Conservation (phyloP, 371 early-diverging fungal species). For the Rhizomucor pusillus region DNA sequence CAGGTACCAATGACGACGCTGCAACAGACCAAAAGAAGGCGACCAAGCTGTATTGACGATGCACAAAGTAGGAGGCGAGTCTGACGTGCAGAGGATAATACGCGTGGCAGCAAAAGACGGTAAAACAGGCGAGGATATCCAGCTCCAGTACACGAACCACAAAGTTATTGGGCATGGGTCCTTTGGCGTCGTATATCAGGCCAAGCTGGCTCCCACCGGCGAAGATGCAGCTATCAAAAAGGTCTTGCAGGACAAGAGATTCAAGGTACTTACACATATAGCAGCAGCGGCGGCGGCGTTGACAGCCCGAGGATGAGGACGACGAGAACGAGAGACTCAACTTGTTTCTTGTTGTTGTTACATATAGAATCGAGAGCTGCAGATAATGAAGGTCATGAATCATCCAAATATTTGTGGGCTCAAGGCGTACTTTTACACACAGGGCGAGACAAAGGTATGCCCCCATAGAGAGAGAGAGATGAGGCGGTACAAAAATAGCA, state of each 20-base stretch:
- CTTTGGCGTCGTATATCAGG: slow-evolving; percentile 96
- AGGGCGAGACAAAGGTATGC: slow-evolving; percentile 67
- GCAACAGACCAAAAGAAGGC: not conserved
- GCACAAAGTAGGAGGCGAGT: slow-evolving; percentile 3
- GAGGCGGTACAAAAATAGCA: not conserved
- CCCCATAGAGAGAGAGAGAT: not conserved
- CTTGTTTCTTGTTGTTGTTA: not conserved
- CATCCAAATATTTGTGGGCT: slow-evolving; percentile 90
- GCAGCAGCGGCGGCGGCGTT: not conserved
- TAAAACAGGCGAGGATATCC: slow-evolving; percentile 72
- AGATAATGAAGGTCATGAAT: slow-evolving; percentile 88
- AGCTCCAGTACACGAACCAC: slow-evolving; percentile 83
- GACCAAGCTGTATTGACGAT: not conserved
- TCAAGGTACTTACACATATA: slow-evolving; percentile 61
- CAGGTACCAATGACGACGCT: slow-evolving; percentile 8
- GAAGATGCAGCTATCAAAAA: slow-evolving; percentile 91
- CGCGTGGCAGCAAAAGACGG: slow-evolving; percentile 74
- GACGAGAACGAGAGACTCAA: too few relatives aligned
- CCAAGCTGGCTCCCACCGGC: slow-evolving; percentile 68
- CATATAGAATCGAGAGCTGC: slow-evolving; percentile 92
- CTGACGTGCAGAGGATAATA: slow-evolving; percentile 2
- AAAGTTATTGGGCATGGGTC: slow-evolving; percentile 92
- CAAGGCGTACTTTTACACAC: slow-evolving; percentile 88
- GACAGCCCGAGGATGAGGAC: not conserved
- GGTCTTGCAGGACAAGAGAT: slow-evolving; percentile 94